These are phyloP conservation scores for Aphanomyces invadans DNA, from an alignment of 352 stramenopile genomes.

Conservation along the genomic window DNA sequence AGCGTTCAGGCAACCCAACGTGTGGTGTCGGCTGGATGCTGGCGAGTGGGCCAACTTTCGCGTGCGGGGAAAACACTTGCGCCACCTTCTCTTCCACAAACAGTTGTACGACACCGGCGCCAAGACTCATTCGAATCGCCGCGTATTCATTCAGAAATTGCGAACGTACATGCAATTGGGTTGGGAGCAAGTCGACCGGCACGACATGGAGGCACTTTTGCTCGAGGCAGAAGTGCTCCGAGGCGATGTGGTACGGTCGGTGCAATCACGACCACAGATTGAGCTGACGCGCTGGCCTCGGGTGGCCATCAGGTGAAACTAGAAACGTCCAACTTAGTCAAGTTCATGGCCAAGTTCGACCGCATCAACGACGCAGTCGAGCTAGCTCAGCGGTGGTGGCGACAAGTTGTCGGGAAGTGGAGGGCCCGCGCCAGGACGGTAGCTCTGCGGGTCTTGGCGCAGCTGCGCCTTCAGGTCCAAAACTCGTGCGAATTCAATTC, in stretches of 20 bases:
- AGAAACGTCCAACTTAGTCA: constrained; percentile 48
- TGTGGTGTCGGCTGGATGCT: constrained; percentile 65
- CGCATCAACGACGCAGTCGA: constrained; percentile 40
- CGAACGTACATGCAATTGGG: constrained; percentile 48
- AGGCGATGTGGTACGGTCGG: constrained; percentile 56
- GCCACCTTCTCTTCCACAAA: constrained; percentile 61
- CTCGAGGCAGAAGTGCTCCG: constrained; percentile 44
- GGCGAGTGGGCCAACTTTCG: constrained; percentile 63
- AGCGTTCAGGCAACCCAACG: constrained; percentile 39
- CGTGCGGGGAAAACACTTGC: constrained; percentile 49
- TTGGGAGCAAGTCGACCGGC: constrained; percentile 46
- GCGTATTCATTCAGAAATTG: constrained; percentile 40
- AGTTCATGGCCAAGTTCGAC: constrained; percentile 58
- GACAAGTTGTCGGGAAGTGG: constrained; percentile 35
- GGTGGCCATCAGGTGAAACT: constrained; percentile 52
- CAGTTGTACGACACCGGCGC: constrained; percentile 44
- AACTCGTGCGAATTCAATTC: neutral
- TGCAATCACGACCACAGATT: too few relatives aligned
- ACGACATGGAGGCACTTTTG: constrained; percentile 43
- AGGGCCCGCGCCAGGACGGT: constrained; percentile 22
- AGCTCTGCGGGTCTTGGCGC: neutral
- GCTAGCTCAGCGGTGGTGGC: constrained; percentile 55
- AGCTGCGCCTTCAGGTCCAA: constrained; percentile 4
- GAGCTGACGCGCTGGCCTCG: too few relatives aligned
- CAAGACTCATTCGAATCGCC: constrained; percentile 45